These are phyloP conservation scores for Boletellus emodensis DNA, from an alignment of 768 basidiomycete genomes.

Conservation along the genomic window DNA sequence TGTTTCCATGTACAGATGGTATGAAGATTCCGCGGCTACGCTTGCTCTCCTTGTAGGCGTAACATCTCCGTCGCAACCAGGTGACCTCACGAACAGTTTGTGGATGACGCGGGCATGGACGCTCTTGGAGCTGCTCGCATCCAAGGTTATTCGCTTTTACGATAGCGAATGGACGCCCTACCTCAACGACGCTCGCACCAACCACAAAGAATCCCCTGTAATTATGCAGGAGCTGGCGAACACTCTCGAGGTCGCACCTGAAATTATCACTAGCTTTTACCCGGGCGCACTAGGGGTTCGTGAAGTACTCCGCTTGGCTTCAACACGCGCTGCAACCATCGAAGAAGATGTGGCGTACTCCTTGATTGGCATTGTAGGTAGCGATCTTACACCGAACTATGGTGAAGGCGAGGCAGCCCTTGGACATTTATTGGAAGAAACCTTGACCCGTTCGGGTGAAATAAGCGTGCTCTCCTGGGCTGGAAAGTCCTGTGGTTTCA, in stretches of 20 bases:
- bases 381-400: slow-evolving; percentile 5
- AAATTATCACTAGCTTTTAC: slow-evolving; percentile 4
- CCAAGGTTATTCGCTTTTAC: slow-evolving; percentile 10
- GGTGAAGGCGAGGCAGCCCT: slow-evolving; percentile 10
- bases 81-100: slow-evolving; percentile 1
- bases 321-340: slow-evolving; percentile 3
- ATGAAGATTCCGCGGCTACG: slow-evolving; percentile 4
- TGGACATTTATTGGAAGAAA: slow-evolving; percentile 8
- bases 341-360: slow-evolving; percentile 9
- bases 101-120: slow-evolving; percentile 15
- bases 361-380: slow-evolving; percentile 6
- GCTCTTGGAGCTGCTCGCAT: slow-evolving; percentile 10
- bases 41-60: slow-evolving; percentile 3
- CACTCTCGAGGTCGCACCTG: slow-evolving; percentile 4
- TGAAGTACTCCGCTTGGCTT: slow-evolving; percentile 7
- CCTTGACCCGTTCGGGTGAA: slow-evolving; percentile 4
- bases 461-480: slow-evolving; percentile 3
- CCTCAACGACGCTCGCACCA: slow-evolving; percentile 1
- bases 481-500: slow-evolving; percentile 3
- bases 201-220: slow-evolving; percentile 7
- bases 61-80: slow-evolving; percentile 1
- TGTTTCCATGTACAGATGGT: slow-evolving; percentile 11
- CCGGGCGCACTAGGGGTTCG: slow-evolving; percentile 1
- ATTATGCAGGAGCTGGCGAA: slow-evolving; percentile 7
- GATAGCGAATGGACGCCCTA: slow-evolving; percentile 12